Evolutionary conservation across 768 basidiomycete species (phyloP).

Genomic region (Tephrocybe sp.): DNA sequence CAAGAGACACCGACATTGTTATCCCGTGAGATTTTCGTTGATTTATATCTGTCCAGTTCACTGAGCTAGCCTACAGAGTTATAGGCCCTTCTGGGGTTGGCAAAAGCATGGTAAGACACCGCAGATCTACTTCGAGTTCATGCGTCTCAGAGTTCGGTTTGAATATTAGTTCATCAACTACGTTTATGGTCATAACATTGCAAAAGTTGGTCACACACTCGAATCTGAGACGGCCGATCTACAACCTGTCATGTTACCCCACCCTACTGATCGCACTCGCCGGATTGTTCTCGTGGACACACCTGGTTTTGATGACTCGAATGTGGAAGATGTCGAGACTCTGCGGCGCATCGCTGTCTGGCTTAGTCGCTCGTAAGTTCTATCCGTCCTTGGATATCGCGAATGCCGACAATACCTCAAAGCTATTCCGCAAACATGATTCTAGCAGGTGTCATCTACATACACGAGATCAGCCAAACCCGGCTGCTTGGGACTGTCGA

Average conservation of each 20-base stretch:
- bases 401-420: neutral
- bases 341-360: constrained; percentile 3
- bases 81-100: constrained; percentile 15
- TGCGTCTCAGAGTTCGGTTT: neutral
- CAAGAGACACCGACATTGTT: constrained; percentile 6
- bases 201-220: neutral
- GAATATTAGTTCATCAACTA: constrained; percentile 6
- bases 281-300: constrained; percentile 11
- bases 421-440: neutral
- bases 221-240: neutral
- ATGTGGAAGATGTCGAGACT: neutral
- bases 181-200: neutral
- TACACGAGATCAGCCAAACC: constrained; percentile 6
- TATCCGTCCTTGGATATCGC: neutral
- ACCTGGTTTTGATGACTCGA: constrained; percentile 6
- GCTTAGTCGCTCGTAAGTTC: constrained; percentile 1
- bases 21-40: constrained; percentile 5
- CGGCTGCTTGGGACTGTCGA: neutral
- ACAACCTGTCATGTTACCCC: neutral
- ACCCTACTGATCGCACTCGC: neutral
- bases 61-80: neutral
- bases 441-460: constrained; percentile 2
- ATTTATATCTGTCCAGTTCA: too few relatives aligned
- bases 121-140: neutral
- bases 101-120: constrained; percentile 13